Base-by-base conservation (phyloP, 176 grass and related monocot genomes). In the Avena insularis region DNA sequence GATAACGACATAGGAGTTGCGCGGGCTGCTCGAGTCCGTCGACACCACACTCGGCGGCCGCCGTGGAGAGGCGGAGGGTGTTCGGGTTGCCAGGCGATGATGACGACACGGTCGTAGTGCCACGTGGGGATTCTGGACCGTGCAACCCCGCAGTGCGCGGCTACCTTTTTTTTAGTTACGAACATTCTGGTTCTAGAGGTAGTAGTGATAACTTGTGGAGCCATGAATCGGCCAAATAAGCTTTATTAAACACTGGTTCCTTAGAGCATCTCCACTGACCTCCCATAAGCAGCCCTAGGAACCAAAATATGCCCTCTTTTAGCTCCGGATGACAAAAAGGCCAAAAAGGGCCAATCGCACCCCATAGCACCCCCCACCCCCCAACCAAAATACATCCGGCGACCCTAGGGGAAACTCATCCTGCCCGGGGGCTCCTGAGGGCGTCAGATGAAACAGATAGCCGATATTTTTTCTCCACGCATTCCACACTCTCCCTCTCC, bases 21-120 rank as follows among this genome's bases (percentile, higher is more conserved):
- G n/a, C 17, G 53, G 5, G 65, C 16, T 80, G 58, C 85, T 91
- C 85, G 66, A 0, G 12, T 74, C 49, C 81, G 19, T 91, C 58
- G 85, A 91, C 58, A 65, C 19, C 0, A 49, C 49, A 66, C 6
- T 87, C 23, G 74, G 16, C 27, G 9, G 74, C 89, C 19, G 47
- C 74, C 55, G 66, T 4, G 2, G 27, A n/a, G 58, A 80, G 89
- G 59, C 35, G 38, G 59, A 72, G 48, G 58, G 14, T 10, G 76
- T 40, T 84, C 12, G 71, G 45, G 46, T 3, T 87, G 57, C 23
- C 23, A 23, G 64, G 9, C 12, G 75, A 29, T 5, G 80, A 2
- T 49, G 58, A 3, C 27, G 38, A 40, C 38, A 64, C 40, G 3
- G 62, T 12, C 49, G 31, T 53, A 14, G 48, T 31, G 48, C 27